Percentiles rank a stretch among this genome's conserved stretches.
These are phyloP conservation scores for Geoglossum glabrum DNA, from an alignment of 495 filamentous ascomycete species.

Conservation along the genomic window DNA sequence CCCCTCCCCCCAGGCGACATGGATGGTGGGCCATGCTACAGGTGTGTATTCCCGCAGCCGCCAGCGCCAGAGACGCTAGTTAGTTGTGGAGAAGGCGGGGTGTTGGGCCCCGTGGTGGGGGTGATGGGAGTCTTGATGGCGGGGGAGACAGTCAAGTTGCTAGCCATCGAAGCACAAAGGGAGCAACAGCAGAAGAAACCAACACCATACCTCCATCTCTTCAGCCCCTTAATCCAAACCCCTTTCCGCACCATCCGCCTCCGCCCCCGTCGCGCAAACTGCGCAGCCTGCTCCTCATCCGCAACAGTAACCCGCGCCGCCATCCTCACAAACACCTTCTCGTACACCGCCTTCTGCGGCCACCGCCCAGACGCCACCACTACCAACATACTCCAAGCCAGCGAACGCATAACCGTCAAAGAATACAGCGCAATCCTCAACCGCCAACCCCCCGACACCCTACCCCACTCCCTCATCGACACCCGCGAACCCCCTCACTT, in stretches of 20 bases:
- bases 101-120: constrained; percentile 81
- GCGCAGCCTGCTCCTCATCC: constrained; percentile 50
- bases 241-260: constrained; percentile 58
- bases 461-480: constrained; percentile 49
- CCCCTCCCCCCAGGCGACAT: constrained; percentile 26
- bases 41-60: constrained; percentile 78
- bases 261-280: constrained; percentile 40
- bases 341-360: constrained; percentile 75
- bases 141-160: constrained; percentile 68
- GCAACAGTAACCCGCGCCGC: constrained; percentile 40
- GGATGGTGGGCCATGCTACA: constrained; percentile 61
- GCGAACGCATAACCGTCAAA: constrained; percentile 31
- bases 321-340: constrained; percentile 40
- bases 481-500: constrained; percentile 72
- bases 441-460: constrained; percentile 11
- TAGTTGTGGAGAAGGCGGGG: constrained; percentile 78
- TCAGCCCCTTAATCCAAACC: constrained; percentile 40
- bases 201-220: constrained; percentile 35
- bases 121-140: constrained; percentile 88
- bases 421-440: constrained; percentile 38
- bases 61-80: constrained; percentile 59
- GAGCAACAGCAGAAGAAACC: constrained; percentile 7
- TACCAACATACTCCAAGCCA: no score
- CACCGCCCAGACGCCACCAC: no score
- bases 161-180: constrained; percentile 23